These are phyloP conservation scores for Cyclotella atomus DNA, from an alignment of 108 stramenopile species.

Conservation along the genomic window DNA sequence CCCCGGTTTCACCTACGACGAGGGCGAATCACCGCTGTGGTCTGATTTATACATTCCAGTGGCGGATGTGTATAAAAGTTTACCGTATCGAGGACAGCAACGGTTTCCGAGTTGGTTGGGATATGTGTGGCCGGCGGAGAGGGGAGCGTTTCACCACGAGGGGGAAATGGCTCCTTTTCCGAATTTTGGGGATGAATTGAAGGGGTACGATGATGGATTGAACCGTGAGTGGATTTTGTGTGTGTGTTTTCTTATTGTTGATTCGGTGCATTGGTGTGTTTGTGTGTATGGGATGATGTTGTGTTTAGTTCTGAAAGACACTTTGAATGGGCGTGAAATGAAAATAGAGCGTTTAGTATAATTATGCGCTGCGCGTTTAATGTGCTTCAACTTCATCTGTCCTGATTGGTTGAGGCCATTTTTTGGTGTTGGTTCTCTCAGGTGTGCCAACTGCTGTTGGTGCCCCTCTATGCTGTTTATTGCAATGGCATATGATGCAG, in stretches of 20 bases:
- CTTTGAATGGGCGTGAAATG: neutral
- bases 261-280: conserved; percentile 1
- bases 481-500: no score
- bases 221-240: conserved; percentile 3
- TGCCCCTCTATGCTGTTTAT: no score
- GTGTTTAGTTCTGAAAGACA: neutral
- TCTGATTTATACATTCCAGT: conserved; percentile 57
- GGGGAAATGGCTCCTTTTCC: conserved; percentile 23
- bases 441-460: no score
- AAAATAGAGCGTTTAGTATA: no score
- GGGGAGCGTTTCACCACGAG: conserved; percentile 7
- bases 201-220: conserved; percentile 32
- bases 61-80: conserved; percentile 51
- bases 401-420: no score
- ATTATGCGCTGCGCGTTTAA: no score
- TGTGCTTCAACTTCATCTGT: no score
- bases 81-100: conserved; percentile 58
- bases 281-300: neutral
- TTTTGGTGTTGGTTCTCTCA: no score
- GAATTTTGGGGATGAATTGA: neutral
- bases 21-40: conserved; percentile 29
- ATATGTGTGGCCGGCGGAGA: conserved; percentile 51
- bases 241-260: neutral
- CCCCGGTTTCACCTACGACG: conserved; percentile 22
- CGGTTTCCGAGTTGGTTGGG: conserved; percentile 51